Conservation (phyloP, 345 rosid genomes). For the Brassica incana region DNA sequence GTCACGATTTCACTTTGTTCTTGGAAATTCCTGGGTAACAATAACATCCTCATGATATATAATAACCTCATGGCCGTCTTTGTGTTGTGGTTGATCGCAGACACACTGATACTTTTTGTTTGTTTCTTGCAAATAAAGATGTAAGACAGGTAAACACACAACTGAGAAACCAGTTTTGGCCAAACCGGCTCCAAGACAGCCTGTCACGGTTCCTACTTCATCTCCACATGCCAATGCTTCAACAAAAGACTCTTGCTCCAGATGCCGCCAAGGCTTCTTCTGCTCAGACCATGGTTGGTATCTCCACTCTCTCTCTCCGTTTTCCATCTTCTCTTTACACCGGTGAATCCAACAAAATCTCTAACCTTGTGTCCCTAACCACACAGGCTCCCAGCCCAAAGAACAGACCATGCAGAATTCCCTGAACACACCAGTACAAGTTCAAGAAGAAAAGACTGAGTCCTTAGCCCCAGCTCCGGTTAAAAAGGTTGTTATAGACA, state of each 20-base stretch:
- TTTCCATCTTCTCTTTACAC: too few relatives aligned
- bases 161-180: slow-evolving; percentile 74
- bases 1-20: slow-evolving; percentile 86
- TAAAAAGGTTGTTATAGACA: slow-evolving; percentile 55
- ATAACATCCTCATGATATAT: background rate
- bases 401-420: slow-evolving; percentile 10
- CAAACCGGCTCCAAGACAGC: slow-evolving; percentile 48
- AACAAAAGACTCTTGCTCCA: slow-evolving; percentile 65
- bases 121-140: slow-evolving; percentile 55
- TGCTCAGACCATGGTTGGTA: slow-evolving; percentile 94
- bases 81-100: background rate
- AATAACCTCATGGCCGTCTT: background rate
- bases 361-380: background rate
- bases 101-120: background rate
- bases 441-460: slow-evolving; percentile 29
- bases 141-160: slow-evolving; percentile 94
- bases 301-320: background rate
- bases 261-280: slow-evolving; percentile 96
- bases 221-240: slow-evolving; percentile 42
- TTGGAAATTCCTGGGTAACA: slow-evolving; percentile 87
- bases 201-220: slow-evolving; percentile 39
- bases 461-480: slow-evolving; percentile 31
- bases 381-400: slow-evolving; percentile 69
- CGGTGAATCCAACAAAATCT: background rate
- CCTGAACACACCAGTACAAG: background rate